Evolutionary conservation across 768 basidiomycete genomes (phyloP), one percentile per base, ranked within the genome.

Genomic region (Suillus bovinus): DNA sequence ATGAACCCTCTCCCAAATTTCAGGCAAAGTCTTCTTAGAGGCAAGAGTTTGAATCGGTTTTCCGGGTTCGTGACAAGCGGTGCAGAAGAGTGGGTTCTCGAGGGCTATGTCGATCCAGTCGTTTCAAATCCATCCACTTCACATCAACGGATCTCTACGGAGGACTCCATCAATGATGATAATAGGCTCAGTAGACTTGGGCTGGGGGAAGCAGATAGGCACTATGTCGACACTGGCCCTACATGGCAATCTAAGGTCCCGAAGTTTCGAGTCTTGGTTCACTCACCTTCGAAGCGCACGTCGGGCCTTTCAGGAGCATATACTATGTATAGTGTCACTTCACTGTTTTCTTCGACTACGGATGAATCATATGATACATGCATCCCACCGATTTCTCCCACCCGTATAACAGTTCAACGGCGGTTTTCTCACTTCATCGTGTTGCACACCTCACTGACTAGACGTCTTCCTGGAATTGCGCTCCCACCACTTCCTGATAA

Each of bases 371-470:
- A 68, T 5, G 68, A 67, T 14, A 71, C 66, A 31, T 57, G 50
- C n/a, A 16, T 63, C 27, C 65, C 71, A 14, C 70, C 75, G 5
- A 62, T 74, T 5, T 76, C 81, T 2, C 78, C 85, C 1, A 77
- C 81, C 11, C 79, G 85, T 36, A 83, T 94, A 63, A 93, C 89
- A 0, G 93, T 94, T 41, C 80, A 89, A 41, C 82, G 93, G 13
- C 87, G 93, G 8, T 96, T 91, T 76, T 93, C 92, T 4, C 90
- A 94, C 62, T 96, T 96, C 67, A 85, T 88, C 31, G 81, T 87
- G 56, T 80, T 96, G 34, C 89, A 93, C 66, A 86, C 88, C 2
- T 85, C 88, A 10, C 76, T 96, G 54, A 79, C 82, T 22, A 79
- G 86, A 27, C 80, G 87, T 9, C 82, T 93, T 4, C 90, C 91